These are phyloP conservation scores for Cynanchum wilfordii DNA, from an alignment of 257 asterid genomes.

Conservation along the genomic window DNA sequence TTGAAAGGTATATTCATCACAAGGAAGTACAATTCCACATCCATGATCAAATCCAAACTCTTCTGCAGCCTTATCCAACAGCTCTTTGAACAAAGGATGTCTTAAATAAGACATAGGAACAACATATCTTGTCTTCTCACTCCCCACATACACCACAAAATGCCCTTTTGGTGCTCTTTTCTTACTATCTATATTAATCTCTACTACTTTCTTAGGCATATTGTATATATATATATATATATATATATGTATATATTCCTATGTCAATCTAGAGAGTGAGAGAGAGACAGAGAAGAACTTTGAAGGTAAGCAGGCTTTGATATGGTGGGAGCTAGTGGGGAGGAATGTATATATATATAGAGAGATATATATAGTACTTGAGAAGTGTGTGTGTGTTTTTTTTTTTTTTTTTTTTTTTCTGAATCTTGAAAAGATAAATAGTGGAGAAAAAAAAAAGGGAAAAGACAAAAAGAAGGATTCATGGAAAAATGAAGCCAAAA, in stretches of 20 bases:
- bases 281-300: background rate
- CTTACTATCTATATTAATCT: background rate
- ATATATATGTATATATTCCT: too few species aligned
- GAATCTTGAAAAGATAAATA: slow-evolving; percentile 1
- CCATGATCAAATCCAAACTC: slow-evolving; percentile 52
- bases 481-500: background rate
- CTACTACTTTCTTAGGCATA: slow-evolving; percentile 38
- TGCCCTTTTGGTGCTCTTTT: slow-evolving; percentile 61
- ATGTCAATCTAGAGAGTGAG: too few species aligned
- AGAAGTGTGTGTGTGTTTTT: background rate
- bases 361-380: slow-evolving; percentile 1
- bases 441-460: background rate
- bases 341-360: background rate
- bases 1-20: slow-evolving; percentile 42
- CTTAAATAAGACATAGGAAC: slow-evolving; percentile 50
- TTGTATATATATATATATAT: background rate
- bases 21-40: slow-evolving; percentile 47
- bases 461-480: background rate
- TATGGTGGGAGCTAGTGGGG: background rate
- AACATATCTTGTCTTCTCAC: slow-evolving; percentile 50
- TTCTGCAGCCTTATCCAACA: slow-evolving; percentile 64
- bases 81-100: slow-evolving; percentile 39
- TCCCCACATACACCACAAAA: slow-evolving; percentile 74
- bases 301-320: background rate
- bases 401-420: background rate